phyloP scores from a whole-genome alignment of 345 rosid genomes.

The Lepidium sativum region DNA sequence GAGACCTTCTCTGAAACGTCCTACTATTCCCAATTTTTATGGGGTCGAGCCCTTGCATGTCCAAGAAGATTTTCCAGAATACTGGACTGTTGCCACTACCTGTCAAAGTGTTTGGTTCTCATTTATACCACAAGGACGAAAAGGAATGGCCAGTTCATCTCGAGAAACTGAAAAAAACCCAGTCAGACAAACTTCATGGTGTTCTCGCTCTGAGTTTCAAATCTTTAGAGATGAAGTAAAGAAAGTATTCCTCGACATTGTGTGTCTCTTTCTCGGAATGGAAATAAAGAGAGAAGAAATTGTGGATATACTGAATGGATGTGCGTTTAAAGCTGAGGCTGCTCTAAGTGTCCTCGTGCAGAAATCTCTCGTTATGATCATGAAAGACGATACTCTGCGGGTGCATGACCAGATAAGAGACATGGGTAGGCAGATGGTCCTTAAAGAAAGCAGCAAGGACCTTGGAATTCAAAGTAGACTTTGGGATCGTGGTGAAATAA shows the following conservation, averaged over 20 bases:
- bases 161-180: slow-evolving; percentile 27
- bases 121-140: slow-evolving; percentile 34
- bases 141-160: slow-evolving; percentile 47
- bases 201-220: slow-evolving; percentile 49
- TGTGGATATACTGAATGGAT: slow-evolving; percentile 44
- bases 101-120: slow-evolving; percentile 67
- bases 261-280: slow-evolving; percentile 51
- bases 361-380: slow-evolving; percentile 51
- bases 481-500: slow-evolving; percentile 51
- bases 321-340: slow-evolving; percentile 44
- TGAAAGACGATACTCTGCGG: slow-evolving; percentile 28
- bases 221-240: slow-evolving; percentile 38
- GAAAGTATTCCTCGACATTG: slow-evolving; percentile 55
- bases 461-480: slow-evolving; percentile 53
- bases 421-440: slow-evolving; percentile 65
- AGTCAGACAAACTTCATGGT: slow-evolving; percentile 30
- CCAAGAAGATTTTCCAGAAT: slow-evolving; percentile 36
- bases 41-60: slow-evolving; percentile 34
- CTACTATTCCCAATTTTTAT: slow-evolving; percentile 41
- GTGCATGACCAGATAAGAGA: slow-evolving; percentile 79
- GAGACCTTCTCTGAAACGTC: not conserved
- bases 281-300: slow-evolving; percentile 36
- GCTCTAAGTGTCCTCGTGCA: slow-evolving; percentile 35
- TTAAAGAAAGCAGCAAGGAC: not conserved
- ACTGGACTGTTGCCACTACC: slow-evolving; percentile 57